Base-by-base conservation (phyloP, 1,139 yeast species). In the Scheffersomyces stambukii region DNA sequence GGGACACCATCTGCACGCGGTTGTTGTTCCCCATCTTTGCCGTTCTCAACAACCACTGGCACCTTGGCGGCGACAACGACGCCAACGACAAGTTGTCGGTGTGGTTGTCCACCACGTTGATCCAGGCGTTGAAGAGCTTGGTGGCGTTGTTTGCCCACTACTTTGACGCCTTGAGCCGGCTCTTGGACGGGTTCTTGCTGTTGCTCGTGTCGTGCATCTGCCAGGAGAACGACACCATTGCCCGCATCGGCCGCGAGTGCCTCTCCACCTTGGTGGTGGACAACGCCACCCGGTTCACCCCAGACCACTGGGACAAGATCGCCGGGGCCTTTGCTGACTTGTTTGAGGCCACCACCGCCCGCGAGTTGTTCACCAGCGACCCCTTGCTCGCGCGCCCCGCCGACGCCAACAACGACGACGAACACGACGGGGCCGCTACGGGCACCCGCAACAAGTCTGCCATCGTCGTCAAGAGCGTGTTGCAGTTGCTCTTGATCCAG, bases 221-320 rank as follows among this genome's bases (percentile, higher is more conserved):
- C 47, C 98, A 91, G 56, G 96, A 89, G 46, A 91, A 91, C 52
- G 98, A 91, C 47, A 88, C 97, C 0, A 89, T 93, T 45, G 94
- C 97, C 1, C 72, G 95, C 46, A 88, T 89, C 42, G 98, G 98
- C 13, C 76, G 94, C 46, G 78, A 91, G 8, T 89, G 98, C 53
- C 68, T 91, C 36, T 81, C 82, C 40, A 84, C 81, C 37, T 65
- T 91, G 38, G 70, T 91, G 36, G 60, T 80, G 17, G 83, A 83
- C 40, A 93, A 91, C 52, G 75, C 81, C 38, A 49, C 57, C n/a
- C 77, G 74, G 46, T 83, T 91, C 46, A 52, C 59, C 15, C 63
- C 59, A 8, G 58, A 57, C 3, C 93, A 93, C 43, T 93, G 99
- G 99, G 57, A 54, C n/a, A 62, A 74, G 48, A 65, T 89, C 16